Base-by-base conservation (phyloP, 257 asterid genomes). In the Anisodus acutangulus region DNA sequence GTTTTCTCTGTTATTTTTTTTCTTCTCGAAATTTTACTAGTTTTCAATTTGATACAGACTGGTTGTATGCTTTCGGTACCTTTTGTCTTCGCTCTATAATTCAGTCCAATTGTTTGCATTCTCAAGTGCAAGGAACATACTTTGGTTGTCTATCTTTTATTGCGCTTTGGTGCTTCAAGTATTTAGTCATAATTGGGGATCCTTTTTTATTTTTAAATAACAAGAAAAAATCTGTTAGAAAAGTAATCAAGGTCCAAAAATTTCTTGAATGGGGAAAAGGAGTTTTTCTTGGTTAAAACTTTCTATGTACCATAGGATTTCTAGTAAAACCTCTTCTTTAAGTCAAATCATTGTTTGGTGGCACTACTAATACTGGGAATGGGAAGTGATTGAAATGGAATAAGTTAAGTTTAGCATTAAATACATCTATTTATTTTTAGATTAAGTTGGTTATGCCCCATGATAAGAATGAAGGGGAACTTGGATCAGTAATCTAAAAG, bases 401-500 rank as follows among this genome's bases (percentile, higher is more conserved):
- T 41, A 70, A 70, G 55, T 70, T 53, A 43, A 70, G 35, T 17
- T 69, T 19, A 70, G 57, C 57, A 51, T 51, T 51, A 9, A 2
- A 51, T 51, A 70, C 51, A 70, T 41, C 35, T 9, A 70, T 41
- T 70, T 70, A 41, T 70, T 17, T 68, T 43, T 70, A 15, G 55
- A 16, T 47, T 41, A 70, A 41, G 16, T 17, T 70, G 55, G 55
- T 17, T 17, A 70, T 70, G 26, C 35, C 31, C 78, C 55, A 70
- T 13, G 4, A 17, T 69, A 69, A 69, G 54, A 69, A 69, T 69
- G 17, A 69, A 16, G 31, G 53, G 78, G 54, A 69, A 39, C 78
- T 69, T 41, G 78, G 78, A 69, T 69, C 51, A 41, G 78, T 69
- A 15, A 69, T 39, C 19, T 16, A 69, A 69, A 70, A 39, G 55